A percentile compares a stretch with the other conserved stretches of the same genome.
Evolutionary conservation across 2,329 filamentous ascomycete species (phyloP).

Genomic region (Sphaerulina vaccinii): DNA sequence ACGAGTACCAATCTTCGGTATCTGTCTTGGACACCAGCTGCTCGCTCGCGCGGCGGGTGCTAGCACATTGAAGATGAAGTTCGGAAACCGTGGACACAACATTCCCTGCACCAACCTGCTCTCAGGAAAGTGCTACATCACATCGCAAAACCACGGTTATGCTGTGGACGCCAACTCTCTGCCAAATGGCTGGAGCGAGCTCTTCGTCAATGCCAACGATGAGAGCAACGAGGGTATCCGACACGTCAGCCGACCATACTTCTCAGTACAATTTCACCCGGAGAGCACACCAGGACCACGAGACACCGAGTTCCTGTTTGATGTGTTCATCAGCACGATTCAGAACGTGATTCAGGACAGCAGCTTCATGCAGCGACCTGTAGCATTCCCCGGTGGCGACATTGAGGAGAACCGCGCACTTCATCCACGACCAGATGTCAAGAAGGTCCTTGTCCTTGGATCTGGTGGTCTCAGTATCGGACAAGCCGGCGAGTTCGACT

Average conservation of each 20-base stretch:
- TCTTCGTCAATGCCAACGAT: constrained; percentile 98
- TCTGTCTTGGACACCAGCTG: constrained; percentile 92
- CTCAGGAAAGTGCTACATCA: constrained; percentile 96
- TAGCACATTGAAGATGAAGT: constrained; percentile 93
- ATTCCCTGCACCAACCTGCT: constrained; percentile 96
- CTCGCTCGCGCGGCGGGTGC: constrained; percentile 86
- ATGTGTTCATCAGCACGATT: constrained; percentile 90
- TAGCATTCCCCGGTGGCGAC: constrained; percentile 83
- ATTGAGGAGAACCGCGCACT: constrained; percentile 73
- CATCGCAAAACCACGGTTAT: constrained; percentile 96
- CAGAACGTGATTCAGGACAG: constrained; percentile 66
- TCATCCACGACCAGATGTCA: constrained; percentile 77
- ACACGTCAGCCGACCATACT: constrained; percentile 80
- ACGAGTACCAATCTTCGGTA: constrained; percentile 87
- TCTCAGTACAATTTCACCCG: constrained; percentile 99
- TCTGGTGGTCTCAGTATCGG: constrained; percentile 95
- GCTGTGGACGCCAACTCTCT: constrained; percentile 81
- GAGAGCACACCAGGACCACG: constrained; percentile 93
- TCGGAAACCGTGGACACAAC: constrained; percentile 97
- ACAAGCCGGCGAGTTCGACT: constrained; percentile 97
- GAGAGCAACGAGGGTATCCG: constrained; percentile 97
- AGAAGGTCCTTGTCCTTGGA: constrained; percentile 92
- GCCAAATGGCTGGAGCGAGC: constrained; percentile 78
- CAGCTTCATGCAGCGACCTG: constrained; percentile 67
- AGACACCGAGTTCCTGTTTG: constrained; percentile 95